Base-by-base conservation (phyloP, 208 protist species). In the Leptomonas pyrrhocoris region DNA sequence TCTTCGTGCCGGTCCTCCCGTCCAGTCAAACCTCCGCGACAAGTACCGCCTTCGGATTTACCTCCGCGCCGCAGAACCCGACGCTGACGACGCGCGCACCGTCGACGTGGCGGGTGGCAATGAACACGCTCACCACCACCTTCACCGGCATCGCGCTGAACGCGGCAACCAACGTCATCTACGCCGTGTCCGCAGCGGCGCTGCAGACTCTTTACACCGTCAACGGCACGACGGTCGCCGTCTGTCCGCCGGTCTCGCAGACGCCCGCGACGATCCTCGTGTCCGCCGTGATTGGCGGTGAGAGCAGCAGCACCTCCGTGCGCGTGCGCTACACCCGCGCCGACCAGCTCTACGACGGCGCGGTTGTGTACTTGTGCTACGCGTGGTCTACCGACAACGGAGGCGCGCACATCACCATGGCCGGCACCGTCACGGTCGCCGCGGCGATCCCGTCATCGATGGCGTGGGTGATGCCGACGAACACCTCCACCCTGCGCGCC, bases 361-460 rank as follows among this genome's bases (percentile, higher is more conserved):
- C 45, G 12, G 50, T 68, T 16, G 78, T 94, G 30, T 82, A 93
- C 77, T 69, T 94, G 4, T 96, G 92, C 60, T 96, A 94, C 69
- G 21, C 84, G 15, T 94, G 92, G 88, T 73, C 60, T 5, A 45
- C 68, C 42, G 70, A 53, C 61, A 64, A 46, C 28, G 60, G 65
- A 1, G 69, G 64, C 51, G 53, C 72, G 34, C 82, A 84, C 51
- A 66, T 86, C 18, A 86, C 83, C 25, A 90, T 93, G 79, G 77
- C 81, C 2, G 88, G 89, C 51, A 69, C 58, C 45, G 34, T 85
- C 23, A 76, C 40, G 13, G 59, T 96, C 2, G 31, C 30, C 0
- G 59, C 51, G 2, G 74, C 78, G 18, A 74, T 89, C 25, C 92
- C 92, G 5, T 84, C 76, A 11, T 70, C 75, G 21, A 72, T 88